A percentile compares a stretch with the other conserved stretches of the same genome.
phyloP scores from a whole-genome alignment of 352 stramenopile genomes.

The Globisporangium cederbergense region DNA sequence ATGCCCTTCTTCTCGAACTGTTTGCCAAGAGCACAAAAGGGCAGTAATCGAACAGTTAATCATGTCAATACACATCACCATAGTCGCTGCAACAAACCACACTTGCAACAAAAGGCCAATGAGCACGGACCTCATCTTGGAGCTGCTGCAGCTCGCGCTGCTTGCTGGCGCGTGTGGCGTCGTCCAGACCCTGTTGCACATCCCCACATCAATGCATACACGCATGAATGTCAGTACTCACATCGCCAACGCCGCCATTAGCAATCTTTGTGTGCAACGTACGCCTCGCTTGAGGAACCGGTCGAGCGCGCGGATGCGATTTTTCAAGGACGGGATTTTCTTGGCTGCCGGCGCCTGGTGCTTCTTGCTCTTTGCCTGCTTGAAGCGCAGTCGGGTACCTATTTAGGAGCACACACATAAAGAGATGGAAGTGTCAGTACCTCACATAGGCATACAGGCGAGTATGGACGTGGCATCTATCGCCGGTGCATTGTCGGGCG shows the following conservation, averaged over 20 bases:
- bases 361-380: conserved; percentile 56
- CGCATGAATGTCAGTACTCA: background rate
- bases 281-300: conserved; percentile 75
- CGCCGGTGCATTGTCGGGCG: background rate
- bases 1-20: conserved; percentile 47
- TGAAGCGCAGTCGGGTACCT: conserved; percentile 76
- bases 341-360: conserved; percentile 34
- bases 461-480: background rate
- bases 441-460: background rate
- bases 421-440: background rate
- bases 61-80: background rate
- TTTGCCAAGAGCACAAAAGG: background rate
- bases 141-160: conserved; percentile 49
- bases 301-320: conserved; percentile 75
- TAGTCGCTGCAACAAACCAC: background rate
- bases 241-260: too few species aligned
- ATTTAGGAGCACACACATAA: background rate
- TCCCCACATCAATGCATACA: background rate
- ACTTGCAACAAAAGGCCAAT: background rate
- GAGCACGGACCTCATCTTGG: conserved; percentile 31
- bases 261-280: conserved; percentile 4
- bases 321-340: conserved; percentile 81
- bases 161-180: conserved; percentile 41
- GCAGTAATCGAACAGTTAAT: too few species aligned
- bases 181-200: conserved; percentile 30